Conservation (phyloP, 75 land plant genomes). For the Larix kaempferi region DNA sequence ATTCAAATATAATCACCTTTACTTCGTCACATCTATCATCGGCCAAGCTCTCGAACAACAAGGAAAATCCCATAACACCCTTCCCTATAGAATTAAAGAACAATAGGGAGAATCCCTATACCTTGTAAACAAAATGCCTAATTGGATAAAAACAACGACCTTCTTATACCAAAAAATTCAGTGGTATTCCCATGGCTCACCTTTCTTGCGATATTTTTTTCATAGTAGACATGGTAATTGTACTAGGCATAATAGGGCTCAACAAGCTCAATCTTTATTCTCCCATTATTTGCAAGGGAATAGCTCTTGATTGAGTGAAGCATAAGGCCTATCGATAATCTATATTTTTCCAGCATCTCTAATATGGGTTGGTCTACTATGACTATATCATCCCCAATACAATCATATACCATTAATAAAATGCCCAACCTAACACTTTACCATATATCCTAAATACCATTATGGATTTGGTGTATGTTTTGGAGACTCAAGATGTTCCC, state of each 20-base stretch:
- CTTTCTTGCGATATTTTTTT: constrained; percentile 46
- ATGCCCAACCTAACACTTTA: neutral
- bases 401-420: neutral
- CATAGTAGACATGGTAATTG: constrained; percentile 59
- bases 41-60: too few species aligned
- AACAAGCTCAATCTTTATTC: constrained; percentile 42
- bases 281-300: constrained; percentile 52
- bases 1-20: too few species aligned
- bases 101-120: too few species aligned
- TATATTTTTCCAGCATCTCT: constrained; percentile 56
- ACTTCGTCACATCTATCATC: too few species aligned
- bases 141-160: too few species aligned
- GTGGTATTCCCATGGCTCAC: constrained; percentile 39
- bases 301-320: constrained; percentile 58
- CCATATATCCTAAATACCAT: too few species aligned
- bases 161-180: constrained; percentile 35
- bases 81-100: too few species aligned
- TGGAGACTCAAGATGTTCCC: too few species aligned
- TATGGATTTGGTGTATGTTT: too few species aligned
- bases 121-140: too few species aligned
- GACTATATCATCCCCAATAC: neutral
- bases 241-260: constrained; percentile 56
- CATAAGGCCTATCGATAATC: constrained; percentile 72
- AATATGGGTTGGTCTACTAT: constrained; percentile 14
- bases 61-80: too few species aligned